phyloP scores from a whole-genome alignment of 208 protist species.

The Trypanosoma congolense region DNA sequence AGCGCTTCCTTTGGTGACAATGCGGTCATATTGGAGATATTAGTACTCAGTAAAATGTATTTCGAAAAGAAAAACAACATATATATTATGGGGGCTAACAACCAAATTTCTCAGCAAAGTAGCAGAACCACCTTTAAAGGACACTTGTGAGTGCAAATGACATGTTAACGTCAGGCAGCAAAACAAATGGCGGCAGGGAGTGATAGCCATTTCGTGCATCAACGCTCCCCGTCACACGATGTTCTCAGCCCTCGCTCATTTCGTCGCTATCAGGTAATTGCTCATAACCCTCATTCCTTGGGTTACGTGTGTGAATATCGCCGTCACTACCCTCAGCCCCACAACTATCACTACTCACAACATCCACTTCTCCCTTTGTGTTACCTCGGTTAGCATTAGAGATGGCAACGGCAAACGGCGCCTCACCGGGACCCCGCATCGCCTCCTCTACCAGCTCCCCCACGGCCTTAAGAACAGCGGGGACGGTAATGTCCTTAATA shows the following conservation, averaged over 20 bases:
- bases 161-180: too few species aligned
- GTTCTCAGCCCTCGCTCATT: background rate
- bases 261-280: background rate
- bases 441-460: constrained; percentile 22
- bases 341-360: background rate
- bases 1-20: too few species aligned
- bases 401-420: constrained; percentile 31
- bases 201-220: too few species aligned
- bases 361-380: background rate
- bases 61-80: too few species aligned
- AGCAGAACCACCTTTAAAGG: too few species aligned
- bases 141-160: too few species aligned
- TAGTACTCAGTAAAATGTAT: too few species aligned
- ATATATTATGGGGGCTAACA: too few species aligned
- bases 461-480: constrained; percentile 5
- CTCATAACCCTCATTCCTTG: background rate
- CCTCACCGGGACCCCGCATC: constrained; percentile 20
- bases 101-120: too few species aligned
- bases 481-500: background rate
- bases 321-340: background rate
- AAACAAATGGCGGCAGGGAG: too few species aligned
- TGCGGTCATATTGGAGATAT: too few species aligned
- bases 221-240: too few species aligned
- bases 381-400: background rate
- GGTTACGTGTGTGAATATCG: constrained; percentile 12